These are phyloP conservation scores for Tricholoma flavovirens DNA, from an alignment of 768 basidiomycete species.

Conservation along the genomic window DNA sequence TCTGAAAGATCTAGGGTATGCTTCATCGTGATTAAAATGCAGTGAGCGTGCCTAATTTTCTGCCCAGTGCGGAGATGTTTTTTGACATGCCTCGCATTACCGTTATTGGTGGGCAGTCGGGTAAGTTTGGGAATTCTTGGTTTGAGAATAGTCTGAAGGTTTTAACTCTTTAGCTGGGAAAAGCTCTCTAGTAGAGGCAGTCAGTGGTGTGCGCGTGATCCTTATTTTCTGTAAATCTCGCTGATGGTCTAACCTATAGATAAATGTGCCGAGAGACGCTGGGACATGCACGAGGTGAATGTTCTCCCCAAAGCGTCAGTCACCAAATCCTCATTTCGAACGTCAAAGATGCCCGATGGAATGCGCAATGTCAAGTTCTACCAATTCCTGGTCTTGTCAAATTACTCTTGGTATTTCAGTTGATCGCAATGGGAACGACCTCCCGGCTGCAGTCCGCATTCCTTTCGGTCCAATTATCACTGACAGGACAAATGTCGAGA, in stretches of 20 bases:
- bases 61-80: slow-evolving; percentile 27
- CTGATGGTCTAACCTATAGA: slow-evolving; percentile 25
- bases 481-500: slow-evolving; percentile 40
- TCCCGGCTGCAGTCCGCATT: slow-evolving; percentile 9
- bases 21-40: background rate
- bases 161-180: slow-evolving; percentile 39
- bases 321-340: background rate
- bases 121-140: too few species aligned
- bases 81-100: slow-evolving; percentile 45
- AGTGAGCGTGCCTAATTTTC: background rate
- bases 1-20: slow-evolving; percentile 35
- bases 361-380: slow-evolving; percentile 39
- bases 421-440: slow-evolving; percentile 16
- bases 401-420: slow-evolving; percentile 32
- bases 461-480: slow-evolving; percentile 39
- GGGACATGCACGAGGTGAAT: slow-evolving; percentile 53
- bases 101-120: slow-evolving; percentile 38
- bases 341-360: slow-evolving; percentile 46
- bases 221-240: background rate
- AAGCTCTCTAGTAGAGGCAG: slow-evolving; percentile 54
- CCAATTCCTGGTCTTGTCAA: slow-evolving; percentile 36
- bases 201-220: slow-evolving; percentile 39
- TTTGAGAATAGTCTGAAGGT: too few species aligned
- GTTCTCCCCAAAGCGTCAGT: background rate
- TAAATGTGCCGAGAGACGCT: slow-evolving; percentile 55